phyloP scores from a whole-genome alignment of 2,329 filamentous ascomycete genomes.

The Pseudopyricularia cyperi region DNA sequence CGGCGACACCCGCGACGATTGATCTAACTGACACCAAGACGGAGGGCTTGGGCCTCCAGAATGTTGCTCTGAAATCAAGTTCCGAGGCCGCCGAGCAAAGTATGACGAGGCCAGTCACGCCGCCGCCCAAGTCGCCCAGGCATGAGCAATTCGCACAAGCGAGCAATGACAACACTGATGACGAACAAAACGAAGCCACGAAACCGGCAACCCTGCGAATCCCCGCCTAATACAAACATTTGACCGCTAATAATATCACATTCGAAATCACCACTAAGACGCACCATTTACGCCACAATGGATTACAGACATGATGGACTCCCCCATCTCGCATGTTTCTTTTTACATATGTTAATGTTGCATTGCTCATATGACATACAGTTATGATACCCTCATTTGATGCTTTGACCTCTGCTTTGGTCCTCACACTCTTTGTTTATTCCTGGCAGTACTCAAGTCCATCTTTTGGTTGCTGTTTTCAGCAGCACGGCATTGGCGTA shows the following conservation, averaged over 20 bases:
- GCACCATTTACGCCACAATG: neutral
- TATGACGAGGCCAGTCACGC: neutral
- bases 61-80: neutral
- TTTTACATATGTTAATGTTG: neutral
- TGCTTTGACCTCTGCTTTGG: neutral
- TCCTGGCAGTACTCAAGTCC: neutral
- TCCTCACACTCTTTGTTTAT: neutral
- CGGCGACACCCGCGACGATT: neutral
- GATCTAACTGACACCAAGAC: neutral
- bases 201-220: neutral
- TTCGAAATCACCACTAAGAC: neutral
- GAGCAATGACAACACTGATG: neutral
- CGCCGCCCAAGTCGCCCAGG: neutral
- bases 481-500: neutral
- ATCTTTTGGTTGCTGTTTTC: neutral
- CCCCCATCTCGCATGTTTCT: neutral
- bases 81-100: neutral
- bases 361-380: neutral
- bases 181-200: neutral
- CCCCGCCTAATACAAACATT: neutral
- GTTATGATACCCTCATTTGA: constrained; percentile 1
- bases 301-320: neutral
- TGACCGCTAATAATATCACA: neutral
- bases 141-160: neutral
- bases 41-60: neutral